Evolutionary conservation across 2,329 filamentous ascomycete species (phyloP).

Genomic region (Colletotrichum gloeosporioides): DNA sequence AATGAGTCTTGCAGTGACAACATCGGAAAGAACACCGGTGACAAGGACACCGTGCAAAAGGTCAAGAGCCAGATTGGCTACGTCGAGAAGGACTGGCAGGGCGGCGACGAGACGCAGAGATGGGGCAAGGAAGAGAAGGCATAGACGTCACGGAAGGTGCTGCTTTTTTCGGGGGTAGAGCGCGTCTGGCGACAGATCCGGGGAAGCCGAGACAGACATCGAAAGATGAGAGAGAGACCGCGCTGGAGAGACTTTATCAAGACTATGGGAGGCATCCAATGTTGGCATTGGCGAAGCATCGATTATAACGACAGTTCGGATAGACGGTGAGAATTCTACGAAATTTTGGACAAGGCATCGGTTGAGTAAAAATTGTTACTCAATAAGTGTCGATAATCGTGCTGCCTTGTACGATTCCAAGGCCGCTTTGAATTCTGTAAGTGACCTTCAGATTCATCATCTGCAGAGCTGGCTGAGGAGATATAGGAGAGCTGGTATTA

Average conservation of each 20-base stretch:
- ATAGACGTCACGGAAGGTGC: constrained; percentile 1
- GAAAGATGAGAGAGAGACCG: neutral
- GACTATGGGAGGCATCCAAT: neutral
- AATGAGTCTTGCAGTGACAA: constrained; percentile 64
- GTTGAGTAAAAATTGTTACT: accelerated
- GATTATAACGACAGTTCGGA: neutral
- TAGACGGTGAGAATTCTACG: neutral
- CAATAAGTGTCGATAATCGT: neutral
- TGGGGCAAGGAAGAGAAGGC: constrained; percentile 68
- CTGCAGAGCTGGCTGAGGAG: neutral
- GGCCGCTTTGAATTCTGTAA: accelerated
- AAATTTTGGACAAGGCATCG: neutral
- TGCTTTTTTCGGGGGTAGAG: neutral
- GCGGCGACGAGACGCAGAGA: constrained; percentile 81
- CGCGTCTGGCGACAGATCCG: constrained; percentile 5
- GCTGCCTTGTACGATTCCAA: neutral
- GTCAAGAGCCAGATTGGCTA: constrained; percentile 91
- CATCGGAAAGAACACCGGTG: constrained; percentile 91
- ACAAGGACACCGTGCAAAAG: constrained; percentile 76
- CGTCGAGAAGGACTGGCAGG: constrained; percentile 81
- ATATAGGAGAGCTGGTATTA: neutral
- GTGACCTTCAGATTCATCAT: neutral
- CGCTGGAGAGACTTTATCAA: neutral
- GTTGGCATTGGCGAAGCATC: neutral
- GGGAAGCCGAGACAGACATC: neutral